A percentile compares a stretch with the other conserved stretches of the same genome.
Conservation (phyloP, 768 basidiomycete genomes). For the Leccinum disarticulatum region DNA sequence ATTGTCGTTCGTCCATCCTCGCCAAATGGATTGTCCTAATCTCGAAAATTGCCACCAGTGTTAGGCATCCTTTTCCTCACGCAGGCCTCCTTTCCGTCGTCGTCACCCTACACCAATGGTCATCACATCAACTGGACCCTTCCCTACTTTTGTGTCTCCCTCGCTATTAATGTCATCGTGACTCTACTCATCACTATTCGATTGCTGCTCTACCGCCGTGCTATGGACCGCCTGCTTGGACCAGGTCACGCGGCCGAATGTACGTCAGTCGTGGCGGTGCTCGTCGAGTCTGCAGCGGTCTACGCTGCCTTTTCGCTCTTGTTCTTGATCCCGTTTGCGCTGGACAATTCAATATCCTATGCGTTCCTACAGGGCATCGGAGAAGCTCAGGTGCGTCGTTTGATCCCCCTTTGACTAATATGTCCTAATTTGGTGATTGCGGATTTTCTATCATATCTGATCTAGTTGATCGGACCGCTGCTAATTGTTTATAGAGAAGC, state of each 20-base stretch:
- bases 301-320: constrained; percentile 29
- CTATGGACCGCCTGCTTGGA: constrained; percentile 18
- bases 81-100: constrained; percentile 28
- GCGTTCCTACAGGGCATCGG: constrained; percentile 36
- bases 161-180: constrained; percentile 26
- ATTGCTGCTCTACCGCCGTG: constrained; percentile 26
- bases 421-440: neutral
- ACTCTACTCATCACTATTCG: constrained; percentile 28
- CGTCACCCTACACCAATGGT: constrained; percentile 26
- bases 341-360: constrained; percentile 27
- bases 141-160: constrained; percentile 29
- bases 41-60: constrained; percentile 7
- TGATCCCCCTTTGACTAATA: neutral
- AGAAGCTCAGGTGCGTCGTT: constrained; percentile 31
- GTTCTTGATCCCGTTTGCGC: constrained; percentile 29
- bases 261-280: constrained; percentile 27
- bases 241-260: constrained; percentile 24
- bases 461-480: constrained; percentile 38
- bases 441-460: neutral
- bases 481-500: constrained; percentile 41
- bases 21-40: neutral
- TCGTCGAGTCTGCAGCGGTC: constrained; percentile 31
- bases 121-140: constrained; percentile 24
- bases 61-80: constrained; percentile 25
- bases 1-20: neutral